Conservation (phyloP, 768 basidiomycete genomes). For the Coprinopsis sp. region DNA sequence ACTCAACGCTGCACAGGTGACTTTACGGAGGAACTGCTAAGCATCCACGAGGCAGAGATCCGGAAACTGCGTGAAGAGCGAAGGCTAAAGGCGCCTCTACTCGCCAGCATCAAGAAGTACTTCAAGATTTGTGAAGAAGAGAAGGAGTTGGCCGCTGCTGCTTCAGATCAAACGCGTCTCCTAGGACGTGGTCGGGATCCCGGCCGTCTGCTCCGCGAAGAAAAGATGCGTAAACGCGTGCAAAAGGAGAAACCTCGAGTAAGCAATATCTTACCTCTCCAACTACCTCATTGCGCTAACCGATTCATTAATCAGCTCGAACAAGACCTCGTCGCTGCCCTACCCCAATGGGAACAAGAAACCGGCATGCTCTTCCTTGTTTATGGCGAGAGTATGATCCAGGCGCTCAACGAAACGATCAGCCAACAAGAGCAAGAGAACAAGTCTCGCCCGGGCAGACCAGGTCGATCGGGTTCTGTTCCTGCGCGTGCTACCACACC, state of each 20-base stretch:
- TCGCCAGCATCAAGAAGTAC: slow-evolving; percentile 80
- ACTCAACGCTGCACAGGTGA: slow-evolving; percentile 49
- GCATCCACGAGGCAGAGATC: slow-evolving; percentile 83
- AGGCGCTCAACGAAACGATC: slow-evolving; percentile 68
- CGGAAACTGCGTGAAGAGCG: slow-evolving; percentile 76
- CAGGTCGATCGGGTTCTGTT: slow-evolving; percentile 49
- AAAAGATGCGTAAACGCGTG: slow-evolving; percentile 96
- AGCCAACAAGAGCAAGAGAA: slow-evolving; percentile 80
- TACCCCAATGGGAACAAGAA: slow-evolving; percentile 85
- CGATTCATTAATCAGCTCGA: slow-evolving; percentile 57
- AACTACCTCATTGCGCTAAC: background rate
- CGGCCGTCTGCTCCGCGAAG: slow-evolving; percentile 83
- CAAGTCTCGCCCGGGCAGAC: slow-evolving; percentile 41
- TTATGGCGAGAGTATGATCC: slow-evolving; percentile 76
- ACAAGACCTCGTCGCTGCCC: slow-evolving; percentile 70
- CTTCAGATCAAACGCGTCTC: slow-evolving; percentile 76
- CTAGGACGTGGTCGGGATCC: slow-evolving; percentile 83
- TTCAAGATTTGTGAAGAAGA: slow-evolving; percentile 88
- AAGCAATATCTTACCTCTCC: slow-evolving; percentile 21
- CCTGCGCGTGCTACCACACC: slow-evolving; percentile 63
- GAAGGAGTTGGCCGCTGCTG: slow-evolving; percentile 78
- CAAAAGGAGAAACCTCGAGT: slow-evolving; percentile 91
- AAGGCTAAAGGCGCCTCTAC: slow-evolving; percentile 68
- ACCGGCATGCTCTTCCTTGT: slow-evolving; percentile 75
- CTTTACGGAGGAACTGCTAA: slow-evolving; percentile 82